Evolutionary conservation across 176 grass and related monocot genomes (phyloP).

Genomic region (Themeda triandra): DNA sequence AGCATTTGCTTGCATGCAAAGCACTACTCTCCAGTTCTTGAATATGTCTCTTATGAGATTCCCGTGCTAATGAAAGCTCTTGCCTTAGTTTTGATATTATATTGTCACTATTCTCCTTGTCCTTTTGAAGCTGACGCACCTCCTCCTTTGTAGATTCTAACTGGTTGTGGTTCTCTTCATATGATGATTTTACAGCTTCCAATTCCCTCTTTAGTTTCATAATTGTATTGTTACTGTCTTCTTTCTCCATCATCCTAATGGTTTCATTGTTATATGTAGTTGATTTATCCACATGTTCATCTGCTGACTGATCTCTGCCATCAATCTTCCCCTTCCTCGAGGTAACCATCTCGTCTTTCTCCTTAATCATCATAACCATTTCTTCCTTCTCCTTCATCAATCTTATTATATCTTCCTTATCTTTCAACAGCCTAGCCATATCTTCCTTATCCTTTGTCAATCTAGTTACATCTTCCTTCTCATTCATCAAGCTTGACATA

Average conservation of each 20-base stretch:
- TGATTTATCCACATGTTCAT: conserved; percentile 31
- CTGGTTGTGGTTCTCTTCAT: conserved; percentile 20
- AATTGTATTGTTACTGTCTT: conserved; percentile 25
- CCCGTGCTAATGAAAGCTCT: conserved; percentile 37
- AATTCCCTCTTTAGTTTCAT: conserved; percentile 37
- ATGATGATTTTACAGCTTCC: conserved; percentile 45
- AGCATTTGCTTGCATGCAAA: conserved; percentile 26
- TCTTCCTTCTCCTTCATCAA: conserved; percentile 90
- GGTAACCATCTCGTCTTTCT: conserved; percentile 45
- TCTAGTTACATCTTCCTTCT: conserved; percentile 41
- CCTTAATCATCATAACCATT: conserved; percentile 54
- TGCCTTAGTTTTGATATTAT: conserved; percentile 44
- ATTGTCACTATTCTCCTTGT: conserved; percentile 31
- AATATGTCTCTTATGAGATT: conserved; percentile 24
- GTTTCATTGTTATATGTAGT: conserved; percentile 39
- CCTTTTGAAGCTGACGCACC: conserved; percentile 26
- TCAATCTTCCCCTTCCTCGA: conserved; percentile 36
- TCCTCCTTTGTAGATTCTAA: conserved; percentile 45
- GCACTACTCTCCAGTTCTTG: conserved; percentile 40
- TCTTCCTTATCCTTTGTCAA: conserved; percentile 58
- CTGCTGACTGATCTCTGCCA: conserved; percentile 6
- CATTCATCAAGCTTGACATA: conserved; percentile 25
- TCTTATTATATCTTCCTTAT: conserved; percentile 70
- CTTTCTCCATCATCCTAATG: conserved; percentile 53
- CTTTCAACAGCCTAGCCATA: conserved; percentile 50